These are phyloP conservation scores for Obelidium mucronatum DNA, from an alignment of 192 early-diverging fungal species.

Conservation along the genomic window DNA sequence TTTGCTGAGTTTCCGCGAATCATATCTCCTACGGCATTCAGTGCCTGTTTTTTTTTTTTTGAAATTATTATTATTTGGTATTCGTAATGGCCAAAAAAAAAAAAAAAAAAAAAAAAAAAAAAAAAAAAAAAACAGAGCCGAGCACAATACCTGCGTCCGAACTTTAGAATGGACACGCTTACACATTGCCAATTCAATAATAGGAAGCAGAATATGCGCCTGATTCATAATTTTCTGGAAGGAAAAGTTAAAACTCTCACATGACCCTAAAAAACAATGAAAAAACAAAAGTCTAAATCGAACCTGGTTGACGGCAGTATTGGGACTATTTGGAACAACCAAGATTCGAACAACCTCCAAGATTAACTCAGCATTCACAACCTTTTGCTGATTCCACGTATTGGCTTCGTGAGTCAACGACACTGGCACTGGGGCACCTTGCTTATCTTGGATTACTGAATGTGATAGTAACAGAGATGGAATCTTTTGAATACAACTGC, in stretches of 20 bases:
- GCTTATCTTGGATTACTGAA: slow-evolving; percentile 50
- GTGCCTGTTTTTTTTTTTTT: slow-evolving; percentile 49
- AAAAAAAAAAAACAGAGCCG: not conserved
- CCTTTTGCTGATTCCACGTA: slow-evolving; percentile 82
- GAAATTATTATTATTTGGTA: not conserved
- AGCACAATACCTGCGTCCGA: slow-evolving; percentile 59
- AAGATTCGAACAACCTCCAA: slow-evolving; percentile 90
- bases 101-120: too few relatives aligned
- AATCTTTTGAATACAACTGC: slow-evolving; percentile 89
- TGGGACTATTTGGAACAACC: slow-evolving; percentile 86
- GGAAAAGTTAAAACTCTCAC: not conserved
- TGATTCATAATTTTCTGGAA: slow-evolving; percentile 83
- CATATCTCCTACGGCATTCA: slow-evolving; percentile 87
- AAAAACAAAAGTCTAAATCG: not conserved
- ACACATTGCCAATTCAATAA: slow-evolving; percentile 82
- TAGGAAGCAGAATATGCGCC: slow-evolving; percentile 76
- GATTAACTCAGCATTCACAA: slow-evolving; percentile 85
- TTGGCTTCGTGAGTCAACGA: slow-evolving; percentile 44
- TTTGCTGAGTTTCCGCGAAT: slow-evolving; percentile 78
- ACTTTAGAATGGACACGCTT: slow-evolving; percentile 80
- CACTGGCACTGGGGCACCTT: slow-evolving; percentile 48
- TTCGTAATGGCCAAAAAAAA: too few relatives aligned
- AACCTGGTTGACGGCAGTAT: slow-evolving; percentile 87
- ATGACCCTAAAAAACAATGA: not conserved
- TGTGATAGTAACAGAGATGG: slow-evolving; percentile 72